These are phyloP conservation scores for Bacterosira constricta DNA, from an alignment of 108 stramenopile species.

Conservation along the genomic window DNA sequence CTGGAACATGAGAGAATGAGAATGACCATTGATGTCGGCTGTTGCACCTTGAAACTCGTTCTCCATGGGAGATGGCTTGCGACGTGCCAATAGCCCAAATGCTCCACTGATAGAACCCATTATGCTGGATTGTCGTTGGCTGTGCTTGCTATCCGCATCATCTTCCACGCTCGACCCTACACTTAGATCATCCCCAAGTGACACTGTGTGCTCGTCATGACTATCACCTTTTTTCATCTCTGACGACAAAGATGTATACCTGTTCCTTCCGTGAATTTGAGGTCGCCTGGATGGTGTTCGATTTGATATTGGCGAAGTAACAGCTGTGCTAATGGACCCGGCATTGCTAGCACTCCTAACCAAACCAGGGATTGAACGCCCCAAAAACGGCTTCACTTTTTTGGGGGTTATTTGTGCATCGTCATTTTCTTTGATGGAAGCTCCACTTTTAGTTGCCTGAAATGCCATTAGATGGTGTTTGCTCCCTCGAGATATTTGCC, in stretches of 20 bases:
- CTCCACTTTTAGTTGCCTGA: slow-evolving; percentile 40
- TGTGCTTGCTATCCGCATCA: slow-evolving; percentile 3
- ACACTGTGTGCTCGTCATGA: slow-evolving; percentile 6
- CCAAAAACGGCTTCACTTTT: not conserved
- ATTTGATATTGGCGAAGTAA: slow-evolving; percentile 46
- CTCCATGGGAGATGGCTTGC: slow-evolving; percentile 40
- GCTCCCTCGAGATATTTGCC: slow-evolving; percentile 16
- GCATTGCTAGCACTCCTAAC: slow-evolving; percentile 33
- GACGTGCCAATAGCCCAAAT: slow-evolving; percentile 70
- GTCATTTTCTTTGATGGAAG: slow-evolving; percentile 12
- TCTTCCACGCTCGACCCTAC: slow-evolving; percentile 49
- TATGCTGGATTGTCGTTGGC: slow-evolving; percentile 38
- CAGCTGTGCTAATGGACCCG: slow-evolving; percentile 44
- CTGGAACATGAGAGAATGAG: not conserved
- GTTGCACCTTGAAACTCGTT: not conserved
- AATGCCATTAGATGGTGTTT: slow-evolving; percentile 57
- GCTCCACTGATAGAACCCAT: slow-evolving; percentile 83
- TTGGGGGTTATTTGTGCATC: not conserved
- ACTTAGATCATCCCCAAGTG: slow-evolving; percentile 53
- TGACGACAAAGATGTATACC: not conserved
- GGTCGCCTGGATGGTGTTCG: slow-evolving; percentile 31
- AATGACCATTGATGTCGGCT: not conserved
- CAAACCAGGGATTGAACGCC: slow-evolving; percentile 5
- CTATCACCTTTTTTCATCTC: not conserved
- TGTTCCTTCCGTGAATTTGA: not conserved